phyloP scores from a whole-genome alignment of 2,329 filamentous ascomycete species.

The Talaromyces sp. region DNA sequence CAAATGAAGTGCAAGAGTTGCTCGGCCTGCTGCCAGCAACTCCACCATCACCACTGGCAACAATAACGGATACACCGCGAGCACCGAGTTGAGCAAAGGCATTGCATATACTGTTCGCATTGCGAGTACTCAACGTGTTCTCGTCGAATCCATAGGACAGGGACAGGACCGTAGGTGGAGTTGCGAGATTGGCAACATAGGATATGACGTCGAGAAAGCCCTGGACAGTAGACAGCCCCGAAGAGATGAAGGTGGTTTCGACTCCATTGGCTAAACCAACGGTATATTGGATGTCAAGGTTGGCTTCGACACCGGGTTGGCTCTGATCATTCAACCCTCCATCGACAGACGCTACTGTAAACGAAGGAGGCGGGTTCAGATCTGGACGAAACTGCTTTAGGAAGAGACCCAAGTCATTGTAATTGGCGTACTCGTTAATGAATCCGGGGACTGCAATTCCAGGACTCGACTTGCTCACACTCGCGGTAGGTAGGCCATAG shows the following conservation, averaged over 20 bases:
- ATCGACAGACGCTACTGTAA: conserved; percentile 3
- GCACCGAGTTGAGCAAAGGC: conserved; percentile 52
- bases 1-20: conserved; percentile 42
- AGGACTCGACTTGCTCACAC: neutral
- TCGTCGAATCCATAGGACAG: conserved; percentile 58
- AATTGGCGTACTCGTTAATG: conserved; percentile 14
- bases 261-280: conserved; percentile 4
- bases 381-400: conserved; percentile 12
- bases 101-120: conserved; percentile 38
- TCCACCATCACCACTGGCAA: conserved; percentile 32
- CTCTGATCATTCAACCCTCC: neutral
- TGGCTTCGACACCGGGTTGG: conserved; percentile 3
- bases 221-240: neutral
- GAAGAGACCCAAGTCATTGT: conserved; percentile 12
- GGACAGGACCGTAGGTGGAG: conserved; percentile 53
- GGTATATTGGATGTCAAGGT: conserved; percentile 1
- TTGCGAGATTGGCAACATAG: neutral
- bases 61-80: conserved; percentile 32
- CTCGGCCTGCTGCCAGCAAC: conserved; percentile 19
- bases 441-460: conserved; percentile 11
- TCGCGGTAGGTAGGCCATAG: conserved; percentile 2
- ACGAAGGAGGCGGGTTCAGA: neutral
- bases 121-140: conserved; percentile 53
- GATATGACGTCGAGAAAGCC: conserved; percentile 6
- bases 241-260: neutral